A percentile compares a stretch with the other conserved stretches of the same genome.
phyloP scores from a whole-genome alignment of 176 grass and related monocot genomes.

The Oryza glaberrima region DNA sequence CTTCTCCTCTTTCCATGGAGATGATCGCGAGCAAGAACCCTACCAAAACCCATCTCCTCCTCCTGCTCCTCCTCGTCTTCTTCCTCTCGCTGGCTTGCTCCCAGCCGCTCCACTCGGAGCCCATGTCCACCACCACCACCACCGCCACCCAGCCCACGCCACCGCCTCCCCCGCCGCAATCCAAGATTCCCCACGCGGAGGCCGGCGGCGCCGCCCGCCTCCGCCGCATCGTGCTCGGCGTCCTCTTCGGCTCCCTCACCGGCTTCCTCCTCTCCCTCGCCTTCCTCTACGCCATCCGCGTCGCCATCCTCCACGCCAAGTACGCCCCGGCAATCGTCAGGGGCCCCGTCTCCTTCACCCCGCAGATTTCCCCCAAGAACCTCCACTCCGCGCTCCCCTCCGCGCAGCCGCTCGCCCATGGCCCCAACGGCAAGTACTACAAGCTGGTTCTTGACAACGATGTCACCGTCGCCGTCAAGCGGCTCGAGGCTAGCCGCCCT shows the following conservation, averaged over 20 bases:
- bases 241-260: constrained; percentile 80
- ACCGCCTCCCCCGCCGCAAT: constrained; percentile 37
- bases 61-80: constrained; percentile 49
- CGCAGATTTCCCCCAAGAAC: constrained; percentile 80
- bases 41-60: constrained; percentile 63
- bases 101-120: constrained; percentile 70
- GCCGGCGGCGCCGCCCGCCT: constrained; percentile 49
- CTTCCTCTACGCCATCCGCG: constrained; percentile 78
- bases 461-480: constrained; percentile 79
- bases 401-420: constrained; percentile 53
- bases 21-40: constrained; percentile 56
- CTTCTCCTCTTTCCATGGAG: constrained; percentile 49
- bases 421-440: constrained; percentile 66
- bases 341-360: constrained; percentile 85
- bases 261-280: constrained; percentile 72
- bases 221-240: constrained; percentile 77
- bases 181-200: constrained; percentile 50
- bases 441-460: constrained; percentile 71
- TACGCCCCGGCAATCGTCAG: constrained; percentile 63
- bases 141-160: background rate
- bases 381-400: constrained; percentile 62
- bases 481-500: constrained; percentile 18
- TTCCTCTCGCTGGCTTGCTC: constrained; percentile 44
- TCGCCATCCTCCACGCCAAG: constrained; percentile 71
- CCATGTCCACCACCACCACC: constrained; percentile 51